A percentile compares a stretch with the other conserved stretches of the same genome.
phyloP scores from a whole-genome alignment of 108 stramenopile genomes.

The Cyclostephanos invisitatus region DNA sequence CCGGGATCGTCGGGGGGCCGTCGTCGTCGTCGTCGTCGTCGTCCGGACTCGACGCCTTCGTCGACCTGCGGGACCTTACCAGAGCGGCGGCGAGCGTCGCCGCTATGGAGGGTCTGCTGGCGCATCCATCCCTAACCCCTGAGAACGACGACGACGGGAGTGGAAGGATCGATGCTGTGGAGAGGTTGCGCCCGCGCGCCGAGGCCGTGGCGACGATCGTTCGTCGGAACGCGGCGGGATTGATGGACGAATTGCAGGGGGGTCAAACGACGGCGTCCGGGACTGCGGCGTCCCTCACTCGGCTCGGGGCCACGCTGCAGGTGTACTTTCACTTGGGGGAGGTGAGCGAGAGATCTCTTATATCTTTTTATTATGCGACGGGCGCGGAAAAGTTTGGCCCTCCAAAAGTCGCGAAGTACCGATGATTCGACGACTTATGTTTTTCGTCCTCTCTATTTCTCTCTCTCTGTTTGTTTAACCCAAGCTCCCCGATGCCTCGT shows the following conservation, averaged over 20 bases:
- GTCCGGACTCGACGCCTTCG: not conserved
- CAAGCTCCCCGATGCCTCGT: slow-evolving; percentile 69
- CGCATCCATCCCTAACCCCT: slow-evolving; percentile 51
- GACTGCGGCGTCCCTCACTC: slow-evolving; percentile 40
- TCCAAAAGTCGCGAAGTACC: too few species aligned
- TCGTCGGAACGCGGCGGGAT: slow-evolving; percentile 58
- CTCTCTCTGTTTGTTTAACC: too few species aligned
- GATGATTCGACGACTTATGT: too few species aligned
- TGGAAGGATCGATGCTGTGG: slow-evolving; percentile 61
- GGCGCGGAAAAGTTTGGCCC: too few species aligned
- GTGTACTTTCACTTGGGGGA: slow-evolving; percentile 86
- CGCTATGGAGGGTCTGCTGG: slow-evolving; percentile 73
- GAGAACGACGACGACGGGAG: slow-evolving; percentile 2
- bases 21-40: slow-evolving; percentile 34
- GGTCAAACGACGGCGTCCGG: slow-evolving; percentile 33
- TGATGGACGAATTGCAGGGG: slow-evolving; percentile 59
- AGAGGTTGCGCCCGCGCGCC: slow-evolving; percentile 43
- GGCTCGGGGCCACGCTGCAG: slow-evolving; percentile 79
- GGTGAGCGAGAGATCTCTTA: too few species aligned
- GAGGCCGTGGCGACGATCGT: slow-evolving; percentile 47
- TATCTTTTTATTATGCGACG: too few species aligned
- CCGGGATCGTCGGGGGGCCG: too few species aligned
- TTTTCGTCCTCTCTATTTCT: too few species aligned
- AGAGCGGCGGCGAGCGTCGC: slow-evolving; percentile 80
- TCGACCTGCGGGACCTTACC: slow-evolving; percentile 80